Base-by-base conservation (phyloP, 1,284 basidiomycete genomes). In the Sanghuangporus weigelae region DNA sequence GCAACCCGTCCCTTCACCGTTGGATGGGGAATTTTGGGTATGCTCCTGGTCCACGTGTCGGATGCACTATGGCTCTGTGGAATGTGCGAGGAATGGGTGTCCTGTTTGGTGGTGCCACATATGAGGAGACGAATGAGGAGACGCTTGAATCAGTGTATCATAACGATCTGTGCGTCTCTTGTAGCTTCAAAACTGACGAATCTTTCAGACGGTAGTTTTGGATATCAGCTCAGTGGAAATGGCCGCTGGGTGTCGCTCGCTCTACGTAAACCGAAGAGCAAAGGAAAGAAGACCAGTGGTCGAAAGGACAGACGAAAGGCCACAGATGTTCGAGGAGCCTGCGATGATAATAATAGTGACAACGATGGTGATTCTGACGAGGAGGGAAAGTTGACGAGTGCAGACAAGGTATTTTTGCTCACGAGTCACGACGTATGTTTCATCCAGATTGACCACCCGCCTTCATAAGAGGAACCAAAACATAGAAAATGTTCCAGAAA, bases 61-160 rank as follows among this genome's bases (percentile, higher is more conserved):
- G 93, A 1, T 92, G 89, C 68, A 94, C 92, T 2, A 95, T 95
- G 93, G 78, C 90, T 0, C 73, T 89, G 0, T 96, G 93, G 94
- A 68, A 76, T 11, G 73, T 81, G 12, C 86, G 82, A 68, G 80
- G 77, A 31, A 89, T 86, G 70, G 94, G 93, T 1, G 79, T 97
- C 1, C 75, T 96, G 57, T 98, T 97, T 70, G 95, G 95, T 12
- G 95, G 95, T 5, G 95, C 97, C 0, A 90, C 88, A 6, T 95
- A 98, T 70, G 90, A 94, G 65, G 95, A 97, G 70, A 87, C 82
- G 35, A 84, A 85, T 64, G 95, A 97, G 72, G 95, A 97, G 72
- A 88, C 84, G 1, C 75, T 98, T 69, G 90, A 94, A 65, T 92
- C 89, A 67, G 80, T 88, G 0, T 95, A 95, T 71, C 91, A 89